These are phyloP conservation scores for Fusarium redolens DNA, from an alignment of 2,329 filamentous ascomycete species.

Conservation along the genomic window DNA sequence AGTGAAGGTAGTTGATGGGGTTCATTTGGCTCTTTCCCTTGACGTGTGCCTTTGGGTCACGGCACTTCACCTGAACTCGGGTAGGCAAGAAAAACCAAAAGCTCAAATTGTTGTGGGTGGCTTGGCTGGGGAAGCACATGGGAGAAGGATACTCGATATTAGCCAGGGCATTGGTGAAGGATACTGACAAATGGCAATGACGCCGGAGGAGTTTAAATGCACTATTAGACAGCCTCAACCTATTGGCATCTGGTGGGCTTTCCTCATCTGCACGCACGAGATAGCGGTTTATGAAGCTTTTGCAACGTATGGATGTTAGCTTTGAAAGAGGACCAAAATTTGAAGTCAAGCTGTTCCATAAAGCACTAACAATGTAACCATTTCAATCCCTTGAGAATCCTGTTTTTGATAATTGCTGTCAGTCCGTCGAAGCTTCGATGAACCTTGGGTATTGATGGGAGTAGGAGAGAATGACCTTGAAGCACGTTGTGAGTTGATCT, in stretches of 20 bases:
- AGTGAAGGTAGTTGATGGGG: background rate
- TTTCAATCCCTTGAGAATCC: background rate
- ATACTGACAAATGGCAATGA: background rate
- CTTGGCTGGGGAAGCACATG: background rate
- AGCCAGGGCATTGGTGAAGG: background rate
- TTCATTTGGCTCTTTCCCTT: background rate
- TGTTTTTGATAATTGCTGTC: background rate
- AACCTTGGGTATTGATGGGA: background rate
- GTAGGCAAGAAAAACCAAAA: background rate
- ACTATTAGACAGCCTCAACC: background rate
- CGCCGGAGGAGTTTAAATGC: background rate
- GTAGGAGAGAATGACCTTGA: background rate
- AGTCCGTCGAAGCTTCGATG: background rate
- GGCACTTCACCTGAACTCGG: background rate
- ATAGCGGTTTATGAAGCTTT: background rate
- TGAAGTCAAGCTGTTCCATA: background rate
- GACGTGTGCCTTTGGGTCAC: background rate
- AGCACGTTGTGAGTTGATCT: background rate
- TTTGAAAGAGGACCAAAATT: background rate
- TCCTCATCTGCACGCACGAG: background rate
- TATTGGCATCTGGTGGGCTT: background rate
- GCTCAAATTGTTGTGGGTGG: background rate
- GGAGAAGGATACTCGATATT: background rate
- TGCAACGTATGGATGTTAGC: background rate
- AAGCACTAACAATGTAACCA: background rate